These are phyloP conservation scores for Imleria badia DNA, from an alignment of 768 basidiomycete genomes.

Conservation along the genomic window DNA sequence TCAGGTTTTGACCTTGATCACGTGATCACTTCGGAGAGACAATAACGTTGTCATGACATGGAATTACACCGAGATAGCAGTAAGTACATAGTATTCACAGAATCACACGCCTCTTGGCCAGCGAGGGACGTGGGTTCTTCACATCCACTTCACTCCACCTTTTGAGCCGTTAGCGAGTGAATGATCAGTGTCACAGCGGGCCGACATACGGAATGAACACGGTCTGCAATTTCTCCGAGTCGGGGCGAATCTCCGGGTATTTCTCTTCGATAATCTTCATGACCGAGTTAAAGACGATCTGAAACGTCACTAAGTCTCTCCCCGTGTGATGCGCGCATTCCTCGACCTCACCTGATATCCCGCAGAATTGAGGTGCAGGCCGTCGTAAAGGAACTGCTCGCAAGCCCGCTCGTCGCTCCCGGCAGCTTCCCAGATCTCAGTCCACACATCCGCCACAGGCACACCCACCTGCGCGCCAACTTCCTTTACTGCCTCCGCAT, in stretches of 20 bases:
- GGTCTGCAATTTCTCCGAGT: slow-evolving; percentile 52
- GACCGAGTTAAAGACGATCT: slow-evolving; percentile 70
- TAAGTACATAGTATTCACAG: not conserved
- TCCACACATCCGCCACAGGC: slow-evolving; percentile 75
- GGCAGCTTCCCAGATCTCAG: slow-evolving; percentile 68
- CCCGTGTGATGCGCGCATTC: not conserved
- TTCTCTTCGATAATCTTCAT: slow-evolving; percentile 52
- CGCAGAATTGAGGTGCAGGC: slow-evolving; percentile 72
- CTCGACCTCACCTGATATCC: slow-evolving; percentile 65
- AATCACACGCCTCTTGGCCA: slow-evolving; percentile 20
- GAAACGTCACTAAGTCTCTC: not conserved
- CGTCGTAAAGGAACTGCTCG: slow-evolving; percentile 61
- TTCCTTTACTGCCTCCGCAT: slow-evolving; percentile 68
- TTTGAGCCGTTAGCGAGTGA: slow-evolving; percentile 1
- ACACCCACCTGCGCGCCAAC: slow-evolving; percentile 57
- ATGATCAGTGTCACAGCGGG: not conserved
- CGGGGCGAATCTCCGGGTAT: slow-evolving; percentile 70
- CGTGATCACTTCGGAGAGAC: slow-evolving; percentile 25
- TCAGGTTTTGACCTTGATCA: slow-evolving; percentile 49
- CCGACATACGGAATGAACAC: slow-evolving; percentile 61
- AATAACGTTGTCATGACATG: slow-evolving; percentile 11
- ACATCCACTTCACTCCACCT: slow-evolving; percentile 28
- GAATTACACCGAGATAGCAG: not conserved
- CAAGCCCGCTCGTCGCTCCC: slow-evolving; percentile 57
- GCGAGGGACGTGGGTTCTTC: slow-evolving; percentile 21